Percentiles rank a stretch among this genome's conserved stretches.
These are phyloP conservation scores for Isatis tinctoria DNA, from an alignment of 345 rosid genomes.

Conservation along the genomic window DNA sequence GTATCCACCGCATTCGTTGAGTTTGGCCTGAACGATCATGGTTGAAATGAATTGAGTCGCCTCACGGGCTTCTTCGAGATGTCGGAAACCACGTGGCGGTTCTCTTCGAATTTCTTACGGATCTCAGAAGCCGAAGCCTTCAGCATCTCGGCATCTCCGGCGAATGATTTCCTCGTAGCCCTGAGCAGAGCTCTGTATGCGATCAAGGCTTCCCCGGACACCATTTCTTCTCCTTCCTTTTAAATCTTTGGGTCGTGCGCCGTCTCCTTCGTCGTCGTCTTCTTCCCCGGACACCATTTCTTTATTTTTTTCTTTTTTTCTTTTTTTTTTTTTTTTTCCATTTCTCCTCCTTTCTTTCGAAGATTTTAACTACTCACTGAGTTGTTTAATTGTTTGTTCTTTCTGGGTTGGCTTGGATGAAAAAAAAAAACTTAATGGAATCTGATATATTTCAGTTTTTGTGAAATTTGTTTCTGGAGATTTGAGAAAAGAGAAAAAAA, in stretches of 20 bases:
- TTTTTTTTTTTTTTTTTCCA: no score
- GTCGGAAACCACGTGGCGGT: constrained; percentile 58
- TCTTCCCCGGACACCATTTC: no score
- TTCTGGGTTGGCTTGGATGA: neutral
- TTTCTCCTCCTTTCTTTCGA: no score
- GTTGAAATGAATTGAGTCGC: constrained; percentile 75
- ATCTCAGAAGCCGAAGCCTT: constrained; percentile 65
- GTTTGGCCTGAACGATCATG: constrained; percentile 92
- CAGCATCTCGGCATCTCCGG: constrained; percentile 71
- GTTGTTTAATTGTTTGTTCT: neutral
- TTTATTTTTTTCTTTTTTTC: no score
- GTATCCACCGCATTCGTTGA: constrained; percentile 78
- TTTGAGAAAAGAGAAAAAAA: constrained; percentile 34
- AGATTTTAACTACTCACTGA: neutral
- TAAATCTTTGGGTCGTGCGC: neutral
- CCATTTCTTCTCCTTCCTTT: constrained; percentile 30
- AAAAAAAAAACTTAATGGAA: neutral
- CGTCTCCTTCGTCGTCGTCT: constrained; percentile 1
- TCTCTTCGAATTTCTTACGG: constrained; percentile 78
- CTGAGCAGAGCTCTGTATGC: constrained; percentile 70
- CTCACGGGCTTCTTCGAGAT: constrained; percentile 75
- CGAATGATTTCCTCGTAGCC: constrained; percentile 71
- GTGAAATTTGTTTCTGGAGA: constrained; percentile 19
- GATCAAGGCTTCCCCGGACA: constrained; percentile 45
- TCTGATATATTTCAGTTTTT: constrained; percentile 32